phyloP scores from a whole-genome alignment of 2,329 filamentous ascomycete genomes.

The Blumeriella jaapii region DNA sequence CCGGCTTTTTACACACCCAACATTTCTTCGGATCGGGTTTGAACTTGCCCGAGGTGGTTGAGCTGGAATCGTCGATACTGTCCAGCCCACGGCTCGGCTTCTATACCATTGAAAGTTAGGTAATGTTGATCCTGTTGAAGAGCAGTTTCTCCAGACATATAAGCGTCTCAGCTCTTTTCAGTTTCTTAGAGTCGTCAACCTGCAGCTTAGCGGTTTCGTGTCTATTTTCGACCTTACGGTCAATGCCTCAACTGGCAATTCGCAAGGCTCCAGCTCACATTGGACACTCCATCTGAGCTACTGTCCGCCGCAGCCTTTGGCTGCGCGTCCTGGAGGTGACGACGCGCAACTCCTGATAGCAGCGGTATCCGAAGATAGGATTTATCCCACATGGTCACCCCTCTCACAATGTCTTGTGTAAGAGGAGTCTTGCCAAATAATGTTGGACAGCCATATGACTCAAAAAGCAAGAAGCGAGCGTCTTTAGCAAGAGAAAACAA shows the following conservation, averaged over 20 bases:
- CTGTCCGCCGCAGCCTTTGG: constrained; percentile 51
- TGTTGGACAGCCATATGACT: constrained; percentile 18
- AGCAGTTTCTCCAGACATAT: neutral
- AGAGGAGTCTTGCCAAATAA: constrained; percentile 25
- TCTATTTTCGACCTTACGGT: constrained; percentile 7
- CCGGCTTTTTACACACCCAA: constrained; percentile 13
- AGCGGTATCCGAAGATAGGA: constrained; percentile 28
- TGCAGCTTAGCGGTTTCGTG: constrained; percentile 27
- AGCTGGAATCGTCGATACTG: constrained; percentile 18
- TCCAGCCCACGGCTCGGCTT: constrained; percentile 7
- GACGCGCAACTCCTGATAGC: constrained; percentile 42
- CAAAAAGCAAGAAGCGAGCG: constrained; percentile 11
- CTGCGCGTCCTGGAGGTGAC: constrained; percentile 34
- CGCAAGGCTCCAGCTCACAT: neutral
- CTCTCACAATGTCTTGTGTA: constrained; percentile 20
- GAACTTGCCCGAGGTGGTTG: constrained; percentile 18
- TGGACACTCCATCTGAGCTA: constrained; percentile 1
- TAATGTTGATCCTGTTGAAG: no score
- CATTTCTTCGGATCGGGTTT: constrained; percentile 12
- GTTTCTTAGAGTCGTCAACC: constrained; percentile 38
- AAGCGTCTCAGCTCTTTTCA: constrained; percentile 65
- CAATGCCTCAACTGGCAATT: constrained; percentile 13
- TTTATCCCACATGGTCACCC: constrained; percentile 24
- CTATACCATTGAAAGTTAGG: no score
- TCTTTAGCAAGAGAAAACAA: constrained; percentile 17